These are phyloP conservation scores for Fagopyrum homotropicum DNA, from an alignment of 148 eudicot species.

Conservation along the genomic window DNA sequence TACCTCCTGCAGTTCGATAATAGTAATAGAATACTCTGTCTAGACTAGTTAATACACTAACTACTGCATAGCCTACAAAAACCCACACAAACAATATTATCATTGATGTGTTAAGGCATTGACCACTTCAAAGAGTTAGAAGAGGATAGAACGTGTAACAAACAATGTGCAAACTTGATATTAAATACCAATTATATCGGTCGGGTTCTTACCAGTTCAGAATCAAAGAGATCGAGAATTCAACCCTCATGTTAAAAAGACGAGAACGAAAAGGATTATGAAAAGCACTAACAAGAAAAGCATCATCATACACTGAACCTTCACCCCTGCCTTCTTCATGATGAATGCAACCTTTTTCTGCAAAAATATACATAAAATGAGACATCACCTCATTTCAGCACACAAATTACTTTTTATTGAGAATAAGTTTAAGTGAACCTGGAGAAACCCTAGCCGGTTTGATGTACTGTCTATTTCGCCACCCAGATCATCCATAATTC, in stretches of 20 bases:
- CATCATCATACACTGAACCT: constrained; percentile 85
- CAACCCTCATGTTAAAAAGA: constrained; percentile 43
- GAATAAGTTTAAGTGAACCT: constrained; percentile 38
- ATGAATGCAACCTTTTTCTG: constrained; percentile 87
- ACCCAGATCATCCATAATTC: constrained; percentile 76
- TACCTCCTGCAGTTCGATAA: too few relatives aligned
- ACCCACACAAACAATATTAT: neutral
- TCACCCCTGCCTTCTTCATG: constrained; percentile 90
- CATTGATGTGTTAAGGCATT: neutral
- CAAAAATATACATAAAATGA: constrained; percentile 3
- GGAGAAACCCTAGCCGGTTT: constrained; percentile 90
- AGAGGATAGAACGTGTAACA: constrained; percentile 1
- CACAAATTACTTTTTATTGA: neutral
- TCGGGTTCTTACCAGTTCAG: neutral
- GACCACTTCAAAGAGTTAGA: neutral
- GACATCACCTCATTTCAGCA: neutral
- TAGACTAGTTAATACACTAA: too few relatives aligned
- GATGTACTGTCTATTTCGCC: constrained; percentile 88
- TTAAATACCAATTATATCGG: neutral
- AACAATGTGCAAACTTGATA: neutral
- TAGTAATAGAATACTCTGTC: too few relatives aligned
- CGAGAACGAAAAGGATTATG: constrained; percentile 66
- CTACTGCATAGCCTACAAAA: neutral
- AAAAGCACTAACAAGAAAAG: constrained; percentile 62
- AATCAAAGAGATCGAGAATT: neutral